A percentile compares a stretch with the other conserved stretches of the same genome.
Conservation (phyloP, 108 stramenopile species). For the Fragilaria radians region DNA sequence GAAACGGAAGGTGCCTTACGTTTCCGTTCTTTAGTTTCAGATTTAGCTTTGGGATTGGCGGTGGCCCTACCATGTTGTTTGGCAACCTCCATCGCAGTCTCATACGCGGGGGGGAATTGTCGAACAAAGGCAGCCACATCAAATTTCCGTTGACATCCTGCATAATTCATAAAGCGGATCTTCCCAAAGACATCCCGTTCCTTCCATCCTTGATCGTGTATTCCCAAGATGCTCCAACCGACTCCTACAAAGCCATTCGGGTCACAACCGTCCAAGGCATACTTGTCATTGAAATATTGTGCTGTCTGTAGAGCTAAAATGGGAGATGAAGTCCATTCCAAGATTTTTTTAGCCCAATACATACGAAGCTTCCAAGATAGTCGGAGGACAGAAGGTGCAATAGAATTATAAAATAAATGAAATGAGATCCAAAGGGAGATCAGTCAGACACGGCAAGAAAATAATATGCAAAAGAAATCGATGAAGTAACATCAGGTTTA, state of each 20-base stretch:
- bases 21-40: too few species aligned
- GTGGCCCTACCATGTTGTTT: conserved; percentile 10
- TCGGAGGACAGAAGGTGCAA: too few species aligned
- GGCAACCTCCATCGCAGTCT: conserved; percentile 51
- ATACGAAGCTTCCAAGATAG: conserved; percentile 63
- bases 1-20: too few species aligned
- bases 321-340: conserved; percentile 94
- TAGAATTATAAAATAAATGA: neutral
- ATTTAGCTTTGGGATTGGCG: neutral
- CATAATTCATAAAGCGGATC: conserved; percentile 96
- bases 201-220: conserved; percentile 91
- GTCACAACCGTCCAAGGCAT: conserved; percentile 93
- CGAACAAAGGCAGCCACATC: conserved; percentile 79
- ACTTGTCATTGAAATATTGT: conserved; percentile 96
- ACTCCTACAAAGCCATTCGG: conserved; percentile 98
- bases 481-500: neutral
- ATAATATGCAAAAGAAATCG: neutral
- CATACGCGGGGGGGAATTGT: conserved; percentile 57
- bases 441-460: neutral
- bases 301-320: conserved; percentile 76
- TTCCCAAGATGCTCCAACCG: conserved; percentile 95
- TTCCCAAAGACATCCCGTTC: conserved; percentile 96
- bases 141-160: conserved; percentile 93
- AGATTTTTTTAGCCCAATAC: conserved; percentile 99
- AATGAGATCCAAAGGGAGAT: conserved; percentile 1